A percentile compares a stretch with the other conserved stretches of the same genome.
Evolutionary conservation across 345 rosid genomes (phyloP).

Genomic region (Camelina hispida): DNA sequence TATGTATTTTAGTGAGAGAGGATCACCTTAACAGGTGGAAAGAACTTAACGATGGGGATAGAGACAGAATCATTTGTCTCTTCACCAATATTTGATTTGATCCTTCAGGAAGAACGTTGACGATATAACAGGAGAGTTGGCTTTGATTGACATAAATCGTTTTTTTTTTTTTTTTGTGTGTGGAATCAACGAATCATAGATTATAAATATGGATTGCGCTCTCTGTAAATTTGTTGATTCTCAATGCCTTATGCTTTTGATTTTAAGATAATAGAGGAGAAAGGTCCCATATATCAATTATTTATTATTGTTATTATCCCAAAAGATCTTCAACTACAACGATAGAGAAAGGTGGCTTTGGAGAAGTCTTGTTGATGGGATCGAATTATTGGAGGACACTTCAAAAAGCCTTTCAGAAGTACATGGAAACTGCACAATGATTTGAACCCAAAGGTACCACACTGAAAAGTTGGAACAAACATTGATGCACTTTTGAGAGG

Average conservation of each 20-base stretch:
- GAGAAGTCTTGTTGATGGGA: slow-evolving; percentile 34
- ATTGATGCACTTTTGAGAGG: slow-evolving; percentile 42
- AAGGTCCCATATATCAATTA: not conserved
- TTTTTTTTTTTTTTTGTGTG: not conserved
- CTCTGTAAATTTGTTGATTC: no score
- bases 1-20: slow-evolving; percentile 28
- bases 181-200: slow-evolving; percentile 6
- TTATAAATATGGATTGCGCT: not conserved
- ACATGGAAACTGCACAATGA: slow-evolving; percentile 39
- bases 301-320: not conserved
- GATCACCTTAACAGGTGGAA: slow-evolving; percentile 12
- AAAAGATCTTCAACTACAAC: slow-evolving; percentile 34
- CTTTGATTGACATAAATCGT: slow-evolving; percentile 26
- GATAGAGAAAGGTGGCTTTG: slow-evolving; percentile 45
- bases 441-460: slow-evolving; percentile 45
- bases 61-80: slow-evolving; percentile 20
- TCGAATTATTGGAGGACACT: slow-evolving; percentile 41
- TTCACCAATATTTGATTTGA: slow-evolving; percentile 30
- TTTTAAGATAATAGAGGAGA: slow-evolving; percentile 9
- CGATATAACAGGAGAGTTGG: slow-evolving; percentile 36
- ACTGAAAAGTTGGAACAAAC: slow-evolving; percentile 39
- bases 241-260: slow-evolving; percentile 1
- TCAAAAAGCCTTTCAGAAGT: slow-evolving; percentile 28
- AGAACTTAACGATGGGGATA: slow-evolving; percentile 32
- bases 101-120: slow-evolving; percentile 31